Percentiles rank a stretch among this genome's conserved stretches.
phyloP scores from a whole-genome alignment of 2,329 filamentous ascomycete species.

The Xylariales sp. region DNA sequence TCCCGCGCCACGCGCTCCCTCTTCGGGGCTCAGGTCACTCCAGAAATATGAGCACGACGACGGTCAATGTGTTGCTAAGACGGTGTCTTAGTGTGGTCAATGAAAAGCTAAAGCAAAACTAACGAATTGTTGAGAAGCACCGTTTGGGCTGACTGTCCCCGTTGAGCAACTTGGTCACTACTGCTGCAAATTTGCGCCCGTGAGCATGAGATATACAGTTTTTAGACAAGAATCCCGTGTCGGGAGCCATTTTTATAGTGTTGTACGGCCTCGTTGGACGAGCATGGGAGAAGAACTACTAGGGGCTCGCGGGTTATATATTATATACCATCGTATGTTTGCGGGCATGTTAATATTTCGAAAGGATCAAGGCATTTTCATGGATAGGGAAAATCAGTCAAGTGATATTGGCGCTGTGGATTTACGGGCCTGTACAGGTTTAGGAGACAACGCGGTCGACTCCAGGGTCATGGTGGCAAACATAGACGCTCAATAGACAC shows the following conservation, averaged over 20 bases:
- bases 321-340: constrained; percentile 47
- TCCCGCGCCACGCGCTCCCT: neutral
- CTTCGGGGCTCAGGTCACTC: neutral
- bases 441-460: constrained; percentile 29
- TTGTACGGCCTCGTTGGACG: constrained; percentile 39
- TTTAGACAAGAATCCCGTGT: constrained; percentile 32
- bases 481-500: constrained; percentile 48
- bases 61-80: neutral
- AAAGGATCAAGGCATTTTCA: constrained; percentile 42
- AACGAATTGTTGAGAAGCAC: constrained; percentile 17
- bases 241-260: constrained; percentile 40
- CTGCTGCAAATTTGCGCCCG: constrained; percentile 27
- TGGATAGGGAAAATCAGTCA: constrained; percentile 42
- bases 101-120: constrained; percentile 1
- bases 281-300: constrained; percentile 33
- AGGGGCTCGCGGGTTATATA: constrained; percentile 47
- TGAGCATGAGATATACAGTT: constrained; percentile 35
- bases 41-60: neutral
- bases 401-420: constrained; percentile 40
- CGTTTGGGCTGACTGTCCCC: neutral
- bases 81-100: neutral
- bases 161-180: constrained; percentile 29
- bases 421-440: constrained; percentile 32
- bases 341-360: constrained; percentile 44
- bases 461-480: constrained; percentile 35